Evolutionary conservation across 495 filamentous ascomycete species (phyloP).

Genomic region (Penicillium mononematosum): DNA sequence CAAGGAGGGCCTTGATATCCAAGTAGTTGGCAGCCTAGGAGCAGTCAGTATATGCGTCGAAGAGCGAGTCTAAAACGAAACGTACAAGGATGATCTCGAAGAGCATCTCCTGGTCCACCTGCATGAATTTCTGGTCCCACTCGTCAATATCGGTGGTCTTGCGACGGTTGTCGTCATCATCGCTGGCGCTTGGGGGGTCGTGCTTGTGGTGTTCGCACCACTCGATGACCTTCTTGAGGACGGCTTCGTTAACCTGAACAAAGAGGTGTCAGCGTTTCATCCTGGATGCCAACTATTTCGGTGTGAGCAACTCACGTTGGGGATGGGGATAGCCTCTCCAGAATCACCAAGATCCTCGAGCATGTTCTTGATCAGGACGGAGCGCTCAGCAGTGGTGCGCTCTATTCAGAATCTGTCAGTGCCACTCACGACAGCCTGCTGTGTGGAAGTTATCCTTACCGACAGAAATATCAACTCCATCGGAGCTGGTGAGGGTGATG

Average conservation of each 20-base stretch:
- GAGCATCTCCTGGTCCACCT: slow-evolving; percentile 99
- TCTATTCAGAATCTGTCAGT: slow-evolving; percentile 50
- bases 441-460: slow-evolving; percentile 40
- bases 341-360: slow-evolving; percentile 85
- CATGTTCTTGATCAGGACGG: slow-evolving; percentile 95
- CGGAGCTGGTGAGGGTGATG: slow-evolving; percentile 58
- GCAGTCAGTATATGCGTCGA: slow-evolving; percentile 1
- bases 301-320: slow-evolving; percentile 67
- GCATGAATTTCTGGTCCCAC: slow-evolving; percentile 99
- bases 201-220: slow-evolving; percentile 94
- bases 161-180: slow-evolving; percentile 92
- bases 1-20: slow-evolving; percentile 67
- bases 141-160: slow-evolving; percentile 99
- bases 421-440: neutral
- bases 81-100: slow-evolving; percentile 97
- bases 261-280: neutral
- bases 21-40: slow-evolving; percentile 66
- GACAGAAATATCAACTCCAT: slow-evolving; percentile 54
- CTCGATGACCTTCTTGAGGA: slow-evolving; percentile 92
- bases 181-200: slow-evolving; percentile 76
- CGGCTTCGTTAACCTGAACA: slow-evolving; percentile 81
- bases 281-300: neutral
- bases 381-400: slow-evolving; percentile 83
- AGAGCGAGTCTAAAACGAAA: slow-evolving; percentile 12
- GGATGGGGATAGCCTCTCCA: slow-evolving; percentile 72